Base-by-base conservation (phyloP, 2,329 filamentous ascomycete genomes). In the Stagonosporopsis tanaceti region DNA sequence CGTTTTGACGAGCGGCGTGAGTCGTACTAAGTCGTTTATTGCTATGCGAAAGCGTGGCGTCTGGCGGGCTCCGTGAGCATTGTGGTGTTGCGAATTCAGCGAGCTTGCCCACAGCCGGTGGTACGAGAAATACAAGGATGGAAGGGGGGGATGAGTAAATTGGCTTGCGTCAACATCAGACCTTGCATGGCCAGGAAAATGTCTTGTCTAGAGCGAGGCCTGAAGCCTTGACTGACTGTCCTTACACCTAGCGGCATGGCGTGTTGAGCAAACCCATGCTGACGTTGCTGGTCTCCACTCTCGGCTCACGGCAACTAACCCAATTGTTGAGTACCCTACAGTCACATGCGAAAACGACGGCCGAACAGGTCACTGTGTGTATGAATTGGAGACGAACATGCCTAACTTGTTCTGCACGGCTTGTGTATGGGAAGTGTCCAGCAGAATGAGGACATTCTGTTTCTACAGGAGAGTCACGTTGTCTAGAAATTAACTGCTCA, bases 221-320 rank as follows among this genome's bases (percentile, higher is more conserved):
- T 55, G 48, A 39, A 53, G 60, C 44, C 48, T 57, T 65, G 58
- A 58, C 56, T 48, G 61, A 62, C 51, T 47, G 45, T 61, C 65
- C 67, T 70, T 65, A 70, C 67, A 70, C 68, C 63, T 61, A 64
- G 64, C 28, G 45, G 57, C 60, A 61, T 66, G 60, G 64, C 62
- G 62, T 53, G 59, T 65, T 60, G 60, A 51, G 59, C 50, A 61
- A 47, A 41, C 30, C 35, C 34, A 44, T 62, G 67, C 70, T 71
- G 70, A 71, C 69, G 70, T 71, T 70, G 64, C 63, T 34, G 28
- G 57, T 62, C 59, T 69, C 65, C 64, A 61, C 59, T 54, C 50
- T 57, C 50, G 59, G 54, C 55, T 25, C 38, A 53, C 60, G 60
- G 62, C 58, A 61, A 50, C 51, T 59, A 48, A 50, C 54, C 54